Evolutionary conservation across 371 early-diverging fungal genomes (phyloP), one percentile per base, ranked within the genome.

Genomic region (Mucor saturninus): DNA sequence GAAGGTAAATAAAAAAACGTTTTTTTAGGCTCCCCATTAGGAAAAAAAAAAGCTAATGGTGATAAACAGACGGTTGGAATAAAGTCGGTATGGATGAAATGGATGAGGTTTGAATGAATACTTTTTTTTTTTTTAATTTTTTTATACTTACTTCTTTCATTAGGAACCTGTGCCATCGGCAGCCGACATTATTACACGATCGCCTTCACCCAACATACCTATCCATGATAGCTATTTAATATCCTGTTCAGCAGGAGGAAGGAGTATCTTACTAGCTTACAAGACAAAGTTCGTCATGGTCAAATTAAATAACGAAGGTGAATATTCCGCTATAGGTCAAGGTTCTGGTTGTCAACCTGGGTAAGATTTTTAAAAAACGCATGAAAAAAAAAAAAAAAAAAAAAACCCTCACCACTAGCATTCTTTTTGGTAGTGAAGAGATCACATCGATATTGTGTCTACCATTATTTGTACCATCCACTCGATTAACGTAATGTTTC

Each of bases 391-490:
- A 38, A 38, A 38, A 38, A 38, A 38, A 38, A 45, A 38, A 38
- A 38, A 38, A 38, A 38, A 38, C 2, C 1, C 21, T 21, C 21
- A 21, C 21, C 21, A 21, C 8, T 2, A 45, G 3, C 5, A 45
- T 21, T 30, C 29, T 38, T 46, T 15, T 56, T 48, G 30, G 9
- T 55, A 83, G 83, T 21, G 86, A 87, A 54, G 74, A 65, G 3
- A 87, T 87, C 42, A 87, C 87, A 2, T 74, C 82, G 2, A 59
- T 87, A 21, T 51, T 85, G 26, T 87, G 87, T 48, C 52, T 87
- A 31, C 83, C 87, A 5, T 65, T 85, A 21, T 87, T 83, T 73
- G 79, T 81, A 0, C 85, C 87, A 4, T 81, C 83, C 0, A 80
- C 82, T 30, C 67, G 79, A 31, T 76, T 75, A 71, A 86, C 74